These are phyloP conservation scores for Ceratobasidium sp. DNA, from an alignment of 1,284 basidiomycete species.

Conservation along the genomic window DNA sequence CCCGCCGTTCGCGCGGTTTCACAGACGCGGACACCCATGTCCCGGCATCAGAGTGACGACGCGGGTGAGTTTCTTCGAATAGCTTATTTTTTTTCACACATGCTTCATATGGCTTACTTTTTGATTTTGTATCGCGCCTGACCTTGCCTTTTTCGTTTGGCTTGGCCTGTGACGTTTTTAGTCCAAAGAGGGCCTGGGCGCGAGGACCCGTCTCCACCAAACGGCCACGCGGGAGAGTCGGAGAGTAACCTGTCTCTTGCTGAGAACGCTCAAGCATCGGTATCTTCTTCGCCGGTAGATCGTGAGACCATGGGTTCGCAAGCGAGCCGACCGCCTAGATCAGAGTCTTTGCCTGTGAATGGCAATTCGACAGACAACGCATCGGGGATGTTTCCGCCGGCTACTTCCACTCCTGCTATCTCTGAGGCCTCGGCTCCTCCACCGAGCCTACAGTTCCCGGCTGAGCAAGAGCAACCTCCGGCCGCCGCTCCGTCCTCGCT, in stretches of 20 bases:
- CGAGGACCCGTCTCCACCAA: background rate
- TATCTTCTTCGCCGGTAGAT: conserved; percentile 2
- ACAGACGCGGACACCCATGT: background rate
- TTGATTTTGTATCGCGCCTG: background rate
- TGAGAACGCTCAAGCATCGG: background rate
- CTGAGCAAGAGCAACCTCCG: background rate
- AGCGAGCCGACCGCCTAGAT: conserved; percentile 22
- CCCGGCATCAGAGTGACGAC: conserved; percentile 32
- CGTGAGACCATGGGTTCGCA: conserved; percentile 11
- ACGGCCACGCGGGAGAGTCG: conserved; percentile 15
- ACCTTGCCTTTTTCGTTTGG: conserved; percentile 5
- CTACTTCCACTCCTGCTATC: background rate
- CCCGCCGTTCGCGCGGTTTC: conserved; percentile 2
- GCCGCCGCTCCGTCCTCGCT: conserved; percentile 45
- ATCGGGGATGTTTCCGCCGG: background rate
- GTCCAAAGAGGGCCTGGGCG: conserved; percentile 17
- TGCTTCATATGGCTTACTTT: conserved; percentile 18
- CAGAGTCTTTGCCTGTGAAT: conserved; percentile 10
- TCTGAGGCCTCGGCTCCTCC: background rate
- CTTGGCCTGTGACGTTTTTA: background rate
- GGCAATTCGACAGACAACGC: background rate
- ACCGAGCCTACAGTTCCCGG: conserved; percentile 3
- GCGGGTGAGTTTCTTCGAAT: conserved; percentile 47
- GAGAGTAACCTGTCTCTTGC: background rate
- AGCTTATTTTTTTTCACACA: conserved; percentile 51